A percentile compares a stretch with the other conserved stretches of the same genome.
These are phyloP conservation scores for Thielaviopsis euricoi DNA, from an alignment of 2,329 filamentous ascomycete genomes.

Conservation along the genomic window DNA sequence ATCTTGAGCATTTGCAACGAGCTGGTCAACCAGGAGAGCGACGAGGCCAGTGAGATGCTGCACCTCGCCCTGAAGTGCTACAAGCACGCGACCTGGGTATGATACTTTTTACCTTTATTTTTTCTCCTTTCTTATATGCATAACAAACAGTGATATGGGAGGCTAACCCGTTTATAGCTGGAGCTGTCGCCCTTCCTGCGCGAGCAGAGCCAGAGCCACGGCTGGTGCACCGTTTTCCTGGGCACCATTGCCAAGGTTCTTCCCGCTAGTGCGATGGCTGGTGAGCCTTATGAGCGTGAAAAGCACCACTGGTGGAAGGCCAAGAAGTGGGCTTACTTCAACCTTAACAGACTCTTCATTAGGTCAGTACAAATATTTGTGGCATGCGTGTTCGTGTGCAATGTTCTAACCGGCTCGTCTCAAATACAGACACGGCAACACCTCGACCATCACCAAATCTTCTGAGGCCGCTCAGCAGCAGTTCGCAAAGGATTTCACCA, in stretches of 20 bases:
- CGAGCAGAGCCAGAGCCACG: slow-evolving; percentile 69
- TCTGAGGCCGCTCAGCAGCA: slow-evolving; percentile 49
- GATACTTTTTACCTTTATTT: no score
- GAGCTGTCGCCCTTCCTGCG: slow-evolving; percentile 68
- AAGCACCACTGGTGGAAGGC: slow-evolving; percentile 98
- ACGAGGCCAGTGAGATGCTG: slow-evolving; percentile 94
- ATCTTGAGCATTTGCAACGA: slow-evolving; percentile 75
- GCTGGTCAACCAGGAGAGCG: slow-evolving; percentile 74
- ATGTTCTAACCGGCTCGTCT: background rate
- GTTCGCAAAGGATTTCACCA: slow-evolving; percentile 82
- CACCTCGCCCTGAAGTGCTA: slow-evolving; percentile 90
- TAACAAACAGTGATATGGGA: background rate
- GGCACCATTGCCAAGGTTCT: slow-evolving; percentile 74
- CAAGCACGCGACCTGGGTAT: slow-evolving; percentile 92
- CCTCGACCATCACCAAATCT: slow-evolving; percentile 53
- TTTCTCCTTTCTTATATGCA: background rate
- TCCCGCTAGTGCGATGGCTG: slow-evolving; percentile 61
- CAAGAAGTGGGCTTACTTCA: slow-evolving; percentile 99
- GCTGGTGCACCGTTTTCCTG: slow-evolving; percentile 92
- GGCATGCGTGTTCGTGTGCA: background rate
- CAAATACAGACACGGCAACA: slow-evolving; percentile 66
- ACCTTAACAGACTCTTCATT: slow-evolving; percentile 88
- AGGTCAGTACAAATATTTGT: slow-evolving; percentile 35
- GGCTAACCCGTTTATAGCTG: slow-evolving; percentile 37
- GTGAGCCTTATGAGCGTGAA: slow-evolving; percentile 72